Evolutionary conservation across 805 yeast genomes (phyloP).

Genomic region (Candida awuae): DNA sequence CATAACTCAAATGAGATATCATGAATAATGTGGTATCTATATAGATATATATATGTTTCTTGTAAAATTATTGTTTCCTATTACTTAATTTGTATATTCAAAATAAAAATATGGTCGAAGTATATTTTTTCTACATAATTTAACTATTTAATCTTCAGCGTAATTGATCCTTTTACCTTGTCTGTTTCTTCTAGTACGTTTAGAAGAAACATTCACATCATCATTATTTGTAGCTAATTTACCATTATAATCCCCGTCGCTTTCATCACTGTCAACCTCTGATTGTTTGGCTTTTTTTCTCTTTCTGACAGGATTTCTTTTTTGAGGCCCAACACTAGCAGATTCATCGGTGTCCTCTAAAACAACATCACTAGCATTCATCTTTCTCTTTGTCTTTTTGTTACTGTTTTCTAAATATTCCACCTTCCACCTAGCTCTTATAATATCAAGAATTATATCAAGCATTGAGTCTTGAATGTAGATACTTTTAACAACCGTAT

Average conservation of each 20-base stretch:
- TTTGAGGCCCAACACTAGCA: neutral
- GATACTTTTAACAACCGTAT: slow-evolving; percentile 51
- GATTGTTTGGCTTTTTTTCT: neutral
- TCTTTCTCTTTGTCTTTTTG: neutral
- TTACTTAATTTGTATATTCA: too few relatives aligned
- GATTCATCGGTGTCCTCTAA: neutral
- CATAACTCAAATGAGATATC: slow-evolving; percentile 71
- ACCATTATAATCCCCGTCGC: neutral
- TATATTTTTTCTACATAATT: neutral
- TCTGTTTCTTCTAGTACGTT: slow-evolving; percentile 2
- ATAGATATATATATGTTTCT: neutral
- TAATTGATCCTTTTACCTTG: slow-evolving; percentile 7
- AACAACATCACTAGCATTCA: neutral
- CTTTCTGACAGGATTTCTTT: neutral
- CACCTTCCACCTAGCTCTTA: slow-evolving; percentile 10
- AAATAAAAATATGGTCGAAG: too few relatives aligned
- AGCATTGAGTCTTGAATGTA: slow-evolving; percentile 40
- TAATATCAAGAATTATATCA: slow-evolving; percentile 2
- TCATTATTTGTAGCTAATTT: neutral
- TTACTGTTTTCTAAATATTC: slow-evolving; percentile 1
- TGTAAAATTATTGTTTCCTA: too few relatives aligned
- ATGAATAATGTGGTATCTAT: slow-evolving; percentile 44
- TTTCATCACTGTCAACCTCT: neutral
- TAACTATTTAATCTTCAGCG: slow-evolving; percentile 3
- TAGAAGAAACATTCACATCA: neutral